Evolutionary conservation across 2,329 filamentous ascomycete genomes (phyloP), one percentile per base, ranked within the genome.

Genomic region (Colletotrichum brevisporum): DNA sequence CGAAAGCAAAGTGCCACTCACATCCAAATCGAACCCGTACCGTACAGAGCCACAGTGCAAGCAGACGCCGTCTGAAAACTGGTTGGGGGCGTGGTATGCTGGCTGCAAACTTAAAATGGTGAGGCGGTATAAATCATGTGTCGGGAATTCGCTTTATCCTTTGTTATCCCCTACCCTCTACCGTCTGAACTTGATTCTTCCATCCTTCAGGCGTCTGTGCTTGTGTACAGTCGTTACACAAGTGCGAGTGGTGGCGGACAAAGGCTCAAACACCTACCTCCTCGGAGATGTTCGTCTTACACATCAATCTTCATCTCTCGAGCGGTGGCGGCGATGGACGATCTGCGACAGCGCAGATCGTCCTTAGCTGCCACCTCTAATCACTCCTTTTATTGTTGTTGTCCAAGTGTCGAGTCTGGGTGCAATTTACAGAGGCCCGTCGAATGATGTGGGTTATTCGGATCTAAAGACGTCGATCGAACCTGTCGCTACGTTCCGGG

Each of bases 51-150:
- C 13, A 47, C 53, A 27, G 54, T 63, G 60, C 60, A 36, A 36
- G 31, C 31, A 65, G 60, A 31, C 65, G 65, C 65, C 65, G 65
- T 68, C 65, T 54, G 65, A 68, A 53, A 18, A 68, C 53, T n/a
- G 60, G 41, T 64, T 66, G 43, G n/a, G n/a, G 50, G 55, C 36
- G 56, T n/a, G 18, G 61, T 43, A n/a, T 9, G 61, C 43, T 60
- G 48, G 65, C 24, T 43, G 66, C 60, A 65, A 59, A 50, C 15
- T 43, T 45, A 27, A 69, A 51, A 60, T 41, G 60, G 48, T 24
- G 36, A 36, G 59, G 9, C 31, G n/a, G 18, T 18, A 53, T 43
- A 41, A n/a, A 43, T 43, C 41, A 60, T 27, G 66, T 69, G 66
- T 51, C 36, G 26, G 45, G 52, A 66, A 55, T 24, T 56, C 36